Evolutionary conservation across 2,329 filamentous ascomycete species (phyloP), one percentile per base, ranked within the genome.

Genomic region (Helminthosporium solani): DNA sequence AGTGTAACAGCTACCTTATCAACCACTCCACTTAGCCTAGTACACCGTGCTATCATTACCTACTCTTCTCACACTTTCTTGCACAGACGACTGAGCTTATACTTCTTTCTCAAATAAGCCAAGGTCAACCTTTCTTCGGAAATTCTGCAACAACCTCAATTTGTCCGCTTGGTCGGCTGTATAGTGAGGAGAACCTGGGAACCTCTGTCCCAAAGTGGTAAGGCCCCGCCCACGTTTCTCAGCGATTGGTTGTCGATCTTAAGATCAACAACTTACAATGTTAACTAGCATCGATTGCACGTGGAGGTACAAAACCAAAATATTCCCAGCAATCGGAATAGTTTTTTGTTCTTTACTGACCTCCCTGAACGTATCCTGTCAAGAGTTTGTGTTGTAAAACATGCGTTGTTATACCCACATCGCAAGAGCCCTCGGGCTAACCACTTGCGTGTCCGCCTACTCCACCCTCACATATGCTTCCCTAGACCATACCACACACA

Each of bases 401-500:
- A 37, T 16, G 39, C 38, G 37, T 20, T 41, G n/a, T 15, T 33
- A 33, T 23, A 14, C 31, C 27, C 18, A 38, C 33, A 31, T 44
- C 11, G 19, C 40, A 33, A n/a, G 25, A 21, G 23, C 40, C 47
- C 58, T 11, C 40, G 60, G n/a, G 52, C 56, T 28, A 21, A 19
- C 38, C 14, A 7, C 25, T 12, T 18, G n/a, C 12, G 25, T 18
- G 16, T 40, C 14, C 14, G 48, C 57, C 15, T 53, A 50, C 1
- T 43, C 57, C 33, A 41, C 54, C 3, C 49, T 44, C 35, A 40
- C 14, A 31, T 31, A 44, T 38, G n/a, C 40, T 31, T 53, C 56
- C 14, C 49, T 53, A 18, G 50, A 50, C n/a, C 54, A 47, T 14
- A 40, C 49, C 31, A 60, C 47, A n/a, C 54, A 79, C 44, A 76